A percentile compares a stretch with the other conserved stretches of the same genome.
These are phyloP conservation scores for Hypoxylon crocopeplum DNA, from an alignment of 495 filamentous ascomycete genomes.

Conservation along the genomic window DNA sequence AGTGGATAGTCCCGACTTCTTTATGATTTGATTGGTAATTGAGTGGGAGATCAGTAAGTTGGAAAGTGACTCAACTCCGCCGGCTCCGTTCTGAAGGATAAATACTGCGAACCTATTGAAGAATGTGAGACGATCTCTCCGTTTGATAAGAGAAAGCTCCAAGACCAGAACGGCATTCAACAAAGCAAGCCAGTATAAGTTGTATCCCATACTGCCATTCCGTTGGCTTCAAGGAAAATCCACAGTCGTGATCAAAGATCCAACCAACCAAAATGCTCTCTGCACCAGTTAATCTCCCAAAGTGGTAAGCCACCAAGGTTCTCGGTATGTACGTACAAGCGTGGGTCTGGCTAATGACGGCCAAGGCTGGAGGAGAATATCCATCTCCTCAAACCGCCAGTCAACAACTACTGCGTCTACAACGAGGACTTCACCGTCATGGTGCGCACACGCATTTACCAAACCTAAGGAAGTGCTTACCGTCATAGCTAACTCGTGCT, in stretches of 20 bases:
- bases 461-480: not conserved
- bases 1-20: too few species aligned
- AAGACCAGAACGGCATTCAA: too few species aligned
- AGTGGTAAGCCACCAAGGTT: constrained; percentile 66
- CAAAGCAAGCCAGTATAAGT: too few species aligned
- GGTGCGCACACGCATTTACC: constrained; percentile 50
- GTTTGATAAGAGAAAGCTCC: too few species aligned
- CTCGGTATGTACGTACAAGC: not conserved
- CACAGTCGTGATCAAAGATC: constrained; percentile 10
- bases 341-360: constrained; percentile 21
- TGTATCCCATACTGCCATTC: too few species aligned
- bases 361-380: constrained; percentile 89
- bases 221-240: too few species aligned
- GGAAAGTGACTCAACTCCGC: too few species aligned
- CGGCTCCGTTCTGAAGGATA: too few species aligned
- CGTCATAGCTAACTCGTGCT: constrained; percentile 1
- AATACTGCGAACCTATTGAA: too few species aligned
- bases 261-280: constrained; percentile 50
- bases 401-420: constrained; percentile 98
- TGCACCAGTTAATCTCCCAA: constrained; percentile 76
- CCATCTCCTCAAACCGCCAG: constrained; percentile 90
- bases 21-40: too few species aligned
- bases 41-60: too few species aligned
- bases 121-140: too few species aligned
- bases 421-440: constrained; percentile 80